Evolutionary conservation across 2,329 filamentous ascomycete species (phyloP).

Genomic region (Arachnomyces sp.): DNA sequence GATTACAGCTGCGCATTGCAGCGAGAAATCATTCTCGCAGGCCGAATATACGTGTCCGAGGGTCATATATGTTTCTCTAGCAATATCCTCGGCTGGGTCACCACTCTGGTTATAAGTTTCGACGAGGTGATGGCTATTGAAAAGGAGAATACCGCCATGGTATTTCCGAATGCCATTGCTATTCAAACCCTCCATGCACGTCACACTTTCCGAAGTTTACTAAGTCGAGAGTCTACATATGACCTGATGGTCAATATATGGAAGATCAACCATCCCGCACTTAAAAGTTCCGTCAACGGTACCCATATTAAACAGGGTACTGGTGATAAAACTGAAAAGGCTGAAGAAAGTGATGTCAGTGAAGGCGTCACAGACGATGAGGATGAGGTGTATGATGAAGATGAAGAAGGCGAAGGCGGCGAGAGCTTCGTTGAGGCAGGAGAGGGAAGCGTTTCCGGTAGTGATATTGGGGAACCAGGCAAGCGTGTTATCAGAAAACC

Average conservation of each 20-base stretch:
- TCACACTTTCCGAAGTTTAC: constrained; percentile 90
- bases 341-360: constrained; percentile 58
- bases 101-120: constrained; percentile 94
- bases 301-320: constrained; percentile 70
- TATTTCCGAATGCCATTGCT: constrained; percentile 96
- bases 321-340: constrained; percentile 85
- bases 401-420: constrained; percentile 43
- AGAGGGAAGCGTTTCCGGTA: constrained; percentile 46
- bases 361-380: constrained; percentile 74
- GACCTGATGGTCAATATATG: constrained; percentile 96
- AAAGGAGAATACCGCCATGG: constrained; percentile 87
- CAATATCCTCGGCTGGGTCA: constrained; percentile 97
- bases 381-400: constrained; percentile 50
- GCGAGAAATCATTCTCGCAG: constrained; percentile 88
- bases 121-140: constrained; percentile 96
- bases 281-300: constrained; percentile 86
- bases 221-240: constrained; percentile 90
- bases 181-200: constrained; percentile 93
- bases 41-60: constrained; percentile 90
- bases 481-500: constrained; percentile 61
- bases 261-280: constrained; percentile 88
- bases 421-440: constrained; percentile 55
- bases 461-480: constrained; percentile 37
- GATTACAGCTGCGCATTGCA: constrained; percentile 97
- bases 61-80: constrained; percentile 97